Base-by-base conservation (phyloP, 2,329 filamentous ascomycete genomes). In the Zarea fungicola region DNA sequence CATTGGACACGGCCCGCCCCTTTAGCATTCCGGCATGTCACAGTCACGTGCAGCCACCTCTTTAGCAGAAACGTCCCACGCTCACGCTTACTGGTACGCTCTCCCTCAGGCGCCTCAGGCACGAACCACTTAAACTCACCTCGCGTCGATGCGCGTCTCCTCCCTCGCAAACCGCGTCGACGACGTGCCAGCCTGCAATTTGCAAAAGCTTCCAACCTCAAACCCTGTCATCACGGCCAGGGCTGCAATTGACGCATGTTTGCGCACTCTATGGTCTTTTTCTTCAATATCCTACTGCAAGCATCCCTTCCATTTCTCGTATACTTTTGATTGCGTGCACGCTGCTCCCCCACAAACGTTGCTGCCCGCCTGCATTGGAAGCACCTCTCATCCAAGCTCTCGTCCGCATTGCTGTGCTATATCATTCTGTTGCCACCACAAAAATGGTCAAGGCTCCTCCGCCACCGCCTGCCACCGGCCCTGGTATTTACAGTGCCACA, bases 401-500 rank as follows among this genome's bases (percentile, higher is more conserved):
- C 11, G n/a, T 16, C 6, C 34, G 31, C 28, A 39, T 19, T 23
- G 19, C 28, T 23, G 36, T 39, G 34, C 26, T 16, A 34, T 21
- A 23, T n/a, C n/a, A 25, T 13, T 26, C 9, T 43, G 13, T 22
- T 34, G 14, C 18, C 32, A n/a, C 55, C 58, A 56, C 56, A 59
- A 61, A 60, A 41, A 79, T 80, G 76, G 73, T 71, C 54, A 77
- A 78, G 62, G 67, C 61, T 57, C 60, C 55, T 57, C 57, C 55
- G 57, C 60, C 51, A 51, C 42, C n/a, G n/a, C n/a, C 52, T 42
- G 51, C 55, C 48, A 50, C 57, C 55, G 64, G 65, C 32, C 68
- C 73, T 22, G 78, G 78, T 61, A 76, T 85, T 52, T 85, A 84
- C 68, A 83, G 80, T 66, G 82, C 81, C 54, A 85, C 82, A 18